A percentile compares a stretch with the other conserved stretches of the same genome.
These are phyloP conservation scores for Podila horticola DNA, from an alignment of 192 early-diverging fungal genomes.

Conservation along the genomic window DNA sequence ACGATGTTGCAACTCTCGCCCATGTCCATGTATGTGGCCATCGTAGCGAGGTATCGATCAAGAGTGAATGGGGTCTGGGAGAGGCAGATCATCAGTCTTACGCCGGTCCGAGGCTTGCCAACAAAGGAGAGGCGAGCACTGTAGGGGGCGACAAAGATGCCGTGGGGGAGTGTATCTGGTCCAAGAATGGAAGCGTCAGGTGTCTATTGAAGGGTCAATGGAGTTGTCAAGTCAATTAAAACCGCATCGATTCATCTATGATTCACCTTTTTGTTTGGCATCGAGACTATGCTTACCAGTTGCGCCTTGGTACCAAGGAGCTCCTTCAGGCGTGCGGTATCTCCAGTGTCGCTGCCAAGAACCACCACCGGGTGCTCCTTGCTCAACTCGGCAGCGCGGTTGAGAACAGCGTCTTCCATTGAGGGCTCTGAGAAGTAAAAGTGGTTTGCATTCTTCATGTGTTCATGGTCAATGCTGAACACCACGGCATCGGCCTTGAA, in stretches of 20 bases:
- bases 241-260: too few species aligned
- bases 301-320: constrained; percentile 3
- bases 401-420: not conserved
- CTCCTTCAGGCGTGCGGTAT: constrained; percentile 2
- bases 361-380: constrained; percentile 17
- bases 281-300: not conserved
- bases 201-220: too few species aligned
- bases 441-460: constrained; percentile 7
- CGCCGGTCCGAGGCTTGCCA: not conserved
- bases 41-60: constrained; percentile 22
- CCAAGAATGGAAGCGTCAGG: too few species aligned
- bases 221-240: too few species aligned
- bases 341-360: constrained; percentile 13
- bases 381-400: constrained; percentile 12
- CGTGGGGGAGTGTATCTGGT: not conserved
- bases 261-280: too few species aligned
- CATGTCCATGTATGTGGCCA: constrained; percentile 33
- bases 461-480: constrained; percentile 23
- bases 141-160: constrained; percentile 6
- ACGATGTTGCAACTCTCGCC: constrained; percentile 21
- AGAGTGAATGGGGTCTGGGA: not conserved
- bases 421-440: constrained; percentile 5
- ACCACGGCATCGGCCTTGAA: constrained; percentile 2
- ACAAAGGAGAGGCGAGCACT: not conserved
- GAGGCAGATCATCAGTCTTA: constrained; percentile 27